These are phyloP conservation scores for Pseudocercospora ulei DNA, from an alignment of 2,329 filamentous ascomycete genomes.

Conservation along the genomic window DNA sequence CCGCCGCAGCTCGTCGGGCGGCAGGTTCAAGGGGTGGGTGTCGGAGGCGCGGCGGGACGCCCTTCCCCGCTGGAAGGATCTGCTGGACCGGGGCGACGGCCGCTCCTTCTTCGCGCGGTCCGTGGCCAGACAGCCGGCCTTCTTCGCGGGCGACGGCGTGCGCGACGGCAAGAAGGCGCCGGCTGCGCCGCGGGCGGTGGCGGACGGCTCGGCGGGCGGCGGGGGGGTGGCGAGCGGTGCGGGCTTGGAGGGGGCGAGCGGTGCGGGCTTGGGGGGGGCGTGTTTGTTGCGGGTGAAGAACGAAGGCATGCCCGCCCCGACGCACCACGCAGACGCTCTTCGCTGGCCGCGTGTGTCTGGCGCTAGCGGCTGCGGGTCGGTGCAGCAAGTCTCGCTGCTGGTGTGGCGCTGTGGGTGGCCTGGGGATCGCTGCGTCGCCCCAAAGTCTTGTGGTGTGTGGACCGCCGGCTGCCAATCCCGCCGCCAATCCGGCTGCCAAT, in stretches of 20 bases:
- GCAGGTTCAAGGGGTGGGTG: slow-evolving; percentile 70
- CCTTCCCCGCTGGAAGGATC: slow-evolving; percentile 29
- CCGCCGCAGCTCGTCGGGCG: slow-evolving; percentile 75
- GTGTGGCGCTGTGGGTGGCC: not conserved
- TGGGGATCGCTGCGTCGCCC: slow-evolving; percentile 1
- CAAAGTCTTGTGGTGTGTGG: too few species aligned
- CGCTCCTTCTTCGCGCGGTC: slow-evolving; percentile 26
- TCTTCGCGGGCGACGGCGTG: slow-evolving; percentile 21
- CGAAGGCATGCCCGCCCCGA: not conserved
- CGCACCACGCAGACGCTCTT: not conserved
- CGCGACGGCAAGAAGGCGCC: slow-evolving; percentile 7
- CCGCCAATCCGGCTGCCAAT: too few species aligned
- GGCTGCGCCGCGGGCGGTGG: slow-evolving; percentile 2
- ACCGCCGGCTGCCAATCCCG: too few species aligned
- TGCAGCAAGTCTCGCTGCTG: not conserved
- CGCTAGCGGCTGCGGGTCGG: slow-evolving; percentile 1
- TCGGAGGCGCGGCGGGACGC: slow-evolving; percentile 43
- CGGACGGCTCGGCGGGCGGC: slow-evolving; percentile 4
- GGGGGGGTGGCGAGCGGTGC: not conserved
- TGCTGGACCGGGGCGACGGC: slow-evolving; percentile 22
- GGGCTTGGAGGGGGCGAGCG: too few species aligned
- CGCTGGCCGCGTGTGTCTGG: not conserved
- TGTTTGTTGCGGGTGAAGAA: not conserved
- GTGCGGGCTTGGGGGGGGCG: too few species aligned
- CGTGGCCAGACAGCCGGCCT: slow-evolving; percentile 23